A percentile compares a stretch with the other conserved stretches of the same genome.
phyloP scores from a whole-genome alignment of 306 rosid species.

The Cucurbita moschata region DNA sequence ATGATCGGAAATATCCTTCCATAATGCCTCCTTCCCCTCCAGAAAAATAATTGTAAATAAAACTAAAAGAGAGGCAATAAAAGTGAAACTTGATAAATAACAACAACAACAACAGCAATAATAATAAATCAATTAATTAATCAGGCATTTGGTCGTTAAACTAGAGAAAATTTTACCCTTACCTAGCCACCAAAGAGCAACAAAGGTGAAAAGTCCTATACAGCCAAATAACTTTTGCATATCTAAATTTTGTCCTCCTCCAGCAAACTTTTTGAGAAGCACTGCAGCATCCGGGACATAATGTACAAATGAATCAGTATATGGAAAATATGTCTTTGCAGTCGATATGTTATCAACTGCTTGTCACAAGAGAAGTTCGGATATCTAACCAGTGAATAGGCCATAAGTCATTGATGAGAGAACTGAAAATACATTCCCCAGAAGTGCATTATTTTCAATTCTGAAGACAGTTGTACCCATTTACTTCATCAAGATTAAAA shows the following conservation, averaged over 20 bases:
- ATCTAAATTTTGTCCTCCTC: constrained; percentile 19
- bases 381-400: constrained; percentile 13
- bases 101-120: not conserved
- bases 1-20: not conserved
- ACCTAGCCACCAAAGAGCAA: constrained; percentile 22
- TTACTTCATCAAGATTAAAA: not conserved
- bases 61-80: not conserved
- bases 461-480: not conserved
- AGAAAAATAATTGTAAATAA: not conserved
- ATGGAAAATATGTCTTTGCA: not conserved
- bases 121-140: not conserved
- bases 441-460: constrained; percentile 1
- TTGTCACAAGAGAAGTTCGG: not conserved
- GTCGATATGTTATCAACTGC: not conserved
- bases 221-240: constrained; percentile 16
- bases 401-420: constrained; percentile 19
- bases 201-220: constrained; percentile 16
- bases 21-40: not conserved
- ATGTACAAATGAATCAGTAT: not conserved
- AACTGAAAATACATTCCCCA: constrained; percentile 13
- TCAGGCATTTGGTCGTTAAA: not conserved
- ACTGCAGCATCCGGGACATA: constrained; percentile 1
- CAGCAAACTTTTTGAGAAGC: constrained; percentile 20
- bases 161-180: not conserved
- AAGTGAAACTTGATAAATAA: not conserved